Evolutionary conservation across 2,329 filamentous ascomycete genomes (phyloP).

Genomic region (Trichoderma sp.): DNA sequence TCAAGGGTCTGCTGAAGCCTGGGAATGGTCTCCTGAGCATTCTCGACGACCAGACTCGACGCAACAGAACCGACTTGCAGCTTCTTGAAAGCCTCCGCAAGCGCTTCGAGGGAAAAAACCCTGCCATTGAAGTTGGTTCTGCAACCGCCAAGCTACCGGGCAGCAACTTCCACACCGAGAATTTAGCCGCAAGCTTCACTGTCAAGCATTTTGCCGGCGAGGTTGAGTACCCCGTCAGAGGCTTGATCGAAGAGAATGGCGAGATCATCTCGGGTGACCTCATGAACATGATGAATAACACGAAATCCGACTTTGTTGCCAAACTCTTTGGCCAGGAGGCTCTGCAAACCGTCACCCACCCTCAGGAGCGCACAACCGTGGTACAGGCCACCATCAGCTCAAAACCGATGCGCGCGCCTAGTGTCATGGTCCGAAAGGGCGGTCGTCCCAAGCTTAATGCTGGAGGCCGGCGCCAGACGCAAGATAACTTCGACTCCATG

Average conservation of each 20-base stretch:
- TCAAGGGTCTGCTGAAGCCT: conserved; percentile 85
- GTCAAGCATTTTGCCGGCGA: conserved; percentile 96
- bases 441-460: conserved; percentile 44
- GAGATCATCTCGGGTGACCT: conserved; percentile 95
- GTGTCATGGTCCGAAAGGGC: conserved; percentile 81
- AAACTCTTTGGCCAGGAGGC: conserved; percentile 96
- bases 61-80: conserved; percentile 85
- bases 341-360: conserved; percentile 88
- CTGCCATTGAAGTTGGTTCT: conserved; percentile 78
- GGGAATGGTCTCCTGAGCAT: conserved; percentile 94
- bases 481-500: conserved; percentile 49
- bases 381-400: conserved; percentile 97
- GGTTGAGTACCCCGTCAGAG: conserved; percentile 87
- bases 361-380: conserved; percentile 84
- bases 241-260: conserved; percentile 90
- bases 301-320: conserved; percentile 84
- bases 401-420: conserved; percentile 88
- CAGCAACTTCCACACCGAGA: conserved; percentile 86
- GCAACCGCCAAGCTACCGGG: conserved; percentile 77
- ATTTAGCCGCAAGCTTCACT: conserved; percentile 78
- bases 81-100: conserved; percentile 88
- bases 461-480: conserved; percentile 41
- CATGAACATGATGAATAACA: conserved; percentile 88
- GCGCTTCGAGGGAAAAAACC: conserved; percentile 92
- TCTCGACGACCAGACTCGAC: conserved; percentile 90